These are phyloP conservation scores for Kodamaea fungicola DNA, from an alignment of 1,139 yeast genomes.

Conservation along the genomic window DNA sequence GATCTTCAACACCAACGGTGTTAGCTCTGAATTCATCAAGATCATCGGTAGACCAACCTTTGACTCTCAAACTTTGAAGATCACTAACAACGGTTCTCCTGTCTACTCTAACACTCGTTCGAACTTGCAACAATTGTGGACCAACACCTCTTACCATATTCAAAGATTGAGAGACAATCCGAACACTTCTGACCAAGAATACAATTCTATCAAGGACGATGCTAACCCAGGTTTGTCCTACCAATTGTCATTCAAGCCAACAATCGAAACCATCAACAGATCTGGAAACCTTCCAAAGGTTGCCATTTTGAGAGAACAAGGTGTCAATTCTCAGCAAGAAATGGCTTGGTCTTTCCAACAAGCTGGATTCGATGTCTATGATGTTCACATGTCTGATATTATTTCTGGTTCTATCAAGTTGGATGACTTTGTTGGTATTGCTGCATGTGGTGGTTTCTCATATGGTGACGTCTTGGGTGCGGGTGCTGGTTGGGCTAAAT, in stretches of 20 bases:
- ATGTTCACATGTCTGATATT: conserved; percentile 96
- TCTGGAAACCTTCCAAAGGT: conserved; percentile 69
- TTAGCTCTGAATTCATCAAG: conserved; percentile 50
- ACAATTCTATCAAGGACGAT: conserved; percentile 67
- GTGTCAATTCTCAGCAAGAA: conserved; percentile 97
- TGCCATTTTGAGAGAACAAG: conserved; percentile 97
- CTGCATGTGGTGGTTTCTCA: conserved; percentile 99
- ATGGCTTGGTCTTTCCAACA: conserved; percentile 97
- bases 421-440: conserved; percentile 83
- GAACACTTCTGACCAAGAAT: conserved; percentile 83
- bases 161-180: conserved; percentile 96
- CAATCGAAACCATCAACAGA: conserved; percentile 1
- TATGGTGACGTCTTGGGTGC: conserved; percentile 99
- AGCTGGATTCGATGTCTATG: conserved; percentile 91
- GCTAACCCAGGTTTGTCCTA: conserved; percentile 87
- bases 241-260: conserved; percentile 61
- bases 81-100: conserved; percentile 44
- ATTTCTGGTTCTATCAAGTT: conserved; percentile 70
- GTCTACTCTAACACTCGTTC: conserved; percentile 61
- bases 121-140: conserved; percentile 78
- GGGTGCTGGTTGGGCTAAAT: conserved; percentile 99
- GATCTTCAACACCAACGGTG: conserved; percentile 54
- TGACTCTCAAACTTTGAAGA: conserved; percentile 47
- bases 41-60: conserved; percentile 67
- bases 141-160: conserved; percentile 83